Percentiles rank a stretch among this genome's conserved stretches.
Evolutionary conservation across 768 basidiomycete species (phyloP).

Genomic region (Suillus sp.): DNA sequence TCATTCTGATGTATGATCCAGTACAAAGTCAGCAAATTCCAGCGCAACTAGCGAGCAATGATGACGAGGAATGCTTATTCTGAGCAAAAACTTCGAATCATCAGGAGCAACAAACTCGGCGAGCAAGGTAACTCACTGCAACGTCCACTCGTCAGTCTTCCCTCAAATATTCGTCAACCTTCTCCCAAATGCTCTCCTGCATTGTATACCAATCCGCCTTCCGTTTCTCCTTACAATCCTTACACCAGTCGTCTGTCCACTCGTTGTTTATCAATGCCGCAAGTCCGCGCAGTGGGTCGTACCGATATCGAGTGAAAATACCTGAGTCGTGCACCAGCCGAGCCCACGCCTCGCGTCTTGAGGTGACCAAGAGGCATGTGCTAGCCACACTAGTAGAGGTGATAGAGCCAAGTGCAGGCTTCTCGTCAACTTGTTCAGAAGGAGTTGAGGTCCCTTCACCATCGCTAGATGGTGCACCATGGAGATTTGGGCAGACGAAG

Average conservation of each 20-base stretch:
- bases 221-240: constrained; percentile 32
- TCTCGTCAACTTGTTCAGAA: background rate
- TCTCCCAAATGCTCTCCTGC: constrained; percentile 1
- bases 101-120: background rate
- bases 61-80: background rate
- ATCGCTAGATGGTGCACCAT: background rate
- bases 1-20: background rate
- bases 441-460: background rate
- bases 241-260: constrained; percentile 34
- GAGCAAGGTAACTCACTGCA: background rate
- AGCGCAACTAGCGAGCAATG: background rate
- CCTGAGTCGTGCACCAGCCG: constrained; percentile 21
- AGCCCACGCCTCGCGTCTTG: constrained; percentile 11
- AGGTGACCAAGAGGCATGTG: background rate
- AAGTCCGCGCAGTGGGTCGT: constrained; percentile 41
- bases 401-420: constrained; percentile 9
- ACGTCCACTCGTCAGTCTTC: background rate
- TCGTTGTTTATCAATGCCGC: constrained; percentile 30
- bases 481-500: background rate
- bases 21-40: background rate
- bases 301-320: constrained; percentile 30
- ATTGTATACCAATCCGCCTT: constrained; percentile 1
- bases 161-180: background rate
- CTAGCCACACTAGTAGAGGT: constrained; percentile 17
- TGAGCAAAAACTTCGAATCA: background rate